Evolutionary conservation across 2,329 filamentous ascomycete species (phyloP).

Genomic region (Neofusicoccum laricinum): DNA sequence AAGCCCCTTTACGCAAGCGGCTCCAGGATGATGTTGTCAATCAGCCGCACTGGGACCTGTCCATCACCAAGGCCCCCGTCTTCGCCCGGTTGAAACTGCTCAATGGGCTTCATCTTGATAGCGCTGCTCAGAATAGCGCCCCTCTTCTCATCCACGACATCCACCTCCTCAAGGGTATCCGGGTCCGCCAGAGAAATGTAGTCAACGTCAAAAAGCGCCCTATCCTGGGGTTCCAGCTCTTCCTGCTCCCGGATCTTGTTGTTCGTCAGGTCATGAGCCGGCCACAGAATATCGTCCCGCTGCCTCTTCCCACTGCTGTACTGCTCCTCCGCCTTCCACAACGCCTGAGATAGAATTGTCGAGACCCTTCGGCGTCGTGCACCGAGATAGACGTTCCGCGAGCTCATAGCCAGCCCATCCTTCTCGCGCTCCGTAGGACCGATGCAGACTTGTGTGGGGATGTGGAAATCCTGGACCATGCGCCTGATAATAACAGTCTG

Average conservation of each 20-base stretch:
- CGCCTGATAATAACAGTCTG: conserved; percentile 87
- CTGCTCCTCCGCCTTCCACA: conserved; percentile 67
- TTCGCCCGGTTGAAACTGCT: conserved; percentile 67
- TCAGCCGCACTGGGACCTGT: conserved; percentile 76
- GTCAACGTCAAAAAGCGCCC: conserved; percentile 77
- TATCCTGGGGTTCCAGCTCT: conserved; percentile 55
- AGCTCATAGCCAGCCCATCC: conserved; percentile 88
- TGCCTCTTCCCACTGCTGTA: conserved; percentile 57
- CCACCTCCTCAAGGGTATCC: conserved; percentile 75
- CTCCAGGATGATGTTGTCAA: conserved; percentile 81
- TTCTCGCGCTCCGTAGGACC: conserved; percentile 70
- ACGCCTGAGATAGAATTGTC: conserved; percentile 66
- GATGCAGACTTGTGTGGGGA: conserved; percentile 72
- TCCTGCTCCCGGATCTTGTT: conserved; percentile 60
- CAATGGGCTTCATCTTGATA: conserved; percentile 81
- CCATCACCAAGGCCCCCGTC: conserved; percentile 68
- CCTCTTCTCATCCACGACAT: conserved; percentile 62
- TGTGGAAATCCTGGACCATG: conserved; percentile 82
- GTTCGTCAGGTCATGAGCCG: conserved; percentile 62
- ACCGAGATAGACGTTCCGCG: conserved; percentile 90
- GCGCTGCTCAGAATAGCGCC: conserved; percentile 89
- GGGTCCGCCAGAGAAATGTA: conserved; percentile 91
- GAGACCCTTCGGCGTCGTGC: conserved; percentile 68
- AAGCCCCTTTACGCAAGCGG: conserved; percentile 18
- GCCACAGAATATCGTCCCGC: conserved; percentile 67